Percentiles rank a stretch among this genome's conserved stretches.
phyloP scores from a whole-genome alignment of 1,139 yeast species.

The Neolecta irregularis region DNA sequence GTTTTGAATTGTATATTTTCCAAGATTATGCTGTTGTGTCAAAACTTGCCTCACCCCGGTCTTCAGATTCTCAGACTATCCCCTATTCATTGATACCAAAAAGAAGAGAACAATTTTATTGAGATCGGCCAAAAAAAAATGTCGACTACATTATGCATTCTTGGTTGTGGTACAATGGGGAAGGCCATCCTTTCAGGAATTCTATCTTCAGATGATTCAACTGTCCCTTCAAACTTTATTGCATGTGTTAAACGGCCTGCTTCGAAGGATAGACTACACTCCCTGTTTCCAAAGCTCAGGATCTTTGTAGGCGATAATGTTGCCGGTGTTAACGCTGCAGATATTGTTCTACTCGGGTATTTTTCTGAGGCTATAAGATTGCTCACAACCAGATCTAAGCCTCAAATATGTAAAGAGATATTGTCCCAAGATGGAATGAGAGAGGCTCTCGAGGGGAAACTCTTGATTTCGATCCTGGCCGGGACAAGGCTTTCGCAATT shows the following conservation, averaged over 20 bases:
- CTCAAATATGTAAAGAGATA: conserved; percentile 41
- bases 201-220: conserved; percentile 23
- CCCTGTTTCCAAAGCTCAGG: conserved; percentile 34
- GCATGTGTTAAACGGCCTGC: conserved; percentile 55
- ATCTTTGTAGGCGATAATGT: conserved; percentile 12
- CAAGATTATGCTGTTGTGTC: too few species aligned
- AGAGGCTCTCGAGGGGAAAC: conserved; percentile 37
- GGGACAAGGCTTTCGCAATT: conserved; percentile 77
- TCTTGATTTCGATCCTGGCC: conserved; percentile 73
- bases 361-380: conserved; percentile 62
- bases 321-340: conserved; percentile 34
- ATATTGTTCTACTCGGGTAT: conserved; percentile 64
- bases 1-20: too few species aligned
- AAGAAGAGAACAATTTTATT: too few species aligned
- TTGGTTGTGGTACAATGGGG: conserved; percentile 96
- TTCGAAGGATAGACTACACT: conserved; percentile 34
- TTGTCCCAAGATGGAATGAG: conserved; percentile 21
- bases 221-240: conserved; percentile 51
- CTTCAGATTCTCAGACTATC: too few species aligned
- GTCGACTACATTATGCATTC: conserved; percentile 47
- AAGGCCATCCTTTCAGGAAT: conserved; percentile 86
- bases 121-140: too few species aligned
- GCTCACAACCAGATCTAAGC: too few species aligned
- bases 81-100: too few species aligned
- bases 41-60: too few species aligned